These are phyloP conservation scores for Puya raimondii DNA, from an alignment of 176 grass and related monocot genomes.

Conservation along the genomic window DNA sequence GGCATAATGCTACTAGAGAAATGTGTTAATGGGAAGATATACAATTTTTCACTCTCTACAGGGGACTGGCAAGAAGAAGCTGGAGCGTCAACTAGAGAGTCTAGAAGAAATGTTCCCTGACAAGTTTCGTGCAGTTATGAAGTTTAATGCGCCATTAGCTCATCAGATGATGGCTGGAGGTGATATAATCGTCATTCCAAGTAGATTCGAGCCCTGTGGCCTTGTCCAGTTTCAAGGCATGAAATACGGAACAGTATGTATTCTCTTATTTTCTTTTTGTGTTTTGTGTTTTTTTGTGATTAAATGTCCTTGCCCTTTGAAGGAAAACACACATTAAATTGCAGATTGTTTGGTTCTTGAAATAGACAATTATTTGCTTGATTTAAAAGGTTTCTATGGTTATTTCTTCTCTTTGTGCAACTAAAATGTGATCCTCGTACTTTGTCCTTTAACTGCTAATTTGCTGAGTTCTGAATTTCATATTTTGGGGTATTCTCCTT, in stretches of 20 bases:
- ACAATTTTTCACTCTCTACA: background rate
- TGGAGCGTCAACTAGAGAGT: conserved; percentile 23
- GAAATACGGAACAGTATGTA: conserved; percentile 52
- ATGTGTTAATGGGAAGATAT: background rate
- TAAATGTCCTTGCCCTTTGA: background rate
- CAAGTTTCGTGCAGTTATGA: conserved; percentile 44
- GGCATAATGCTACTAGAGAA: background rate
- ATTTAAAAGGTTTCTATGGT: background rate
- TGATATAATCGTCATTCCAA: conserved; percentile 48
- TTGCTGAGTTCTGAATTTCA: background rate
- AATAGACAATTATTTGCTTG: background rate
- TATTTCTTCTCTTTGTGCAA: background rate
- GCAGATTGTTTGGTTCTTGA: conserved; percentile 1
- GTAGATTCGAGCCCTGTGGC: conserved; percentile 74
- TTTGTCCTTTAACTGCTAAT: background rate
- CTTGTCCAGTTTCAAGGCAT: conserved; percentile 69
- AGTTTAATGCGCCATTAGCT: conserved; percentile 59
- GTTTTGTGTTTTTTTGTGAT: background rate
- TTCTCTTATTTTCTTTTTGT: background rate
- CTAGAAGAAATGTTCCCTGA: conserved; percentile 46
- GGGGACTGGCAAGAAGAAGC: conserved; percentile 19
- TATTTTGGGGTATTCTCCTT: background rate
- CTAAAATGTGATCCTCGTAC: background rate
- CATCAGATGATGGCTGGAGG: conserved; percentile 60
- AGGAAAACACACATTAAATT: background rate